These are phyloP conservation scores for Pichia sp. DNA, from an alignment of 1,139 yeast species.

Conservation along the genomic window DNA sequence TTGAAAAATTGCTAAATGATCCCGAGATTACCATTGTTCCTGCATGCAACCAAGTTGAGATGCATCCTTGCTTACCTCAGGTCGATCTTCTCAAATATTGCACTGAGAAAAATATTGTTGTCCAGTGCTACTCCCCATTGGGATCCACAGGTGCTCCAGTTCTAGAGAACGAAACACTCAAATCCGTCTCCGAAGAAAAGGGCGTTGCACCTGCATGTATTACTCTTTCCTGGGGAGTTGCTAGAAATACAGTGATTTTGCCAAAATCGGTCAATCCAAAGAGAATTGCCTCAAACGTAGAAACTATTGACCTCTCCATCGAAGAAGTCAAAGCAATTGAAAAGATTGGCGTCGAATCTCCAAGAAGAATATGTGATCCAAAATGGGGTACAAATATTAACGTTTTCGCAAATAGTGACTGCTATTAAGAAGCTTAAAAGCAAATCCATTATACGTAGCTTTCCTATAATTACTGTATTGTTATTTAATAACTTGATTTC, in stretches of 20 bases:
- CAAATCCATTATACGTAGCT: neutral
- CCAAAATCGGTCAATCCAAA: constrained; percentile 65
- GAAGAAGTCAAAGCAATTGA: constrained; percentile 33
- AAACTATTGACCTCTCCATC: constrained; percentile 34
- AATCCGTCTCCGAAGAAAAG: constrained; percentile 52
- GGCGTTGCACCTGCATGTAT: constrained; percentile 57
- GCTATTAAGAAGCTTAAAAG: neutral
- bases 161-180: constrained; percentile 46
- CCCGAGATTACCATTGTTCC: constrained; percentile 51
- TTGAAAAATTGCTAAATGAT: constrained; percentile 46
- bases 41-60: constrained; percentile 68
- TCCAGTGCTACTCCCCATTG: constrained; percentile 79
- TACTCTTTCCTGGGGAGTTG: constrained; percentile 66
- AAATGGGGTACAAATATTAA: constrained; percentile 34
- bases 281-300: constrained; percentile 57
- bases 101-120: constrained; percentile 48
- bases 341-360: constrained; percentile 43
- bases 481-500: neutral
- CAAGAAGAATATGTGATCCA: constrained; percentile 44
- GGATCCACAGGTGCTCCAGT: constrained; percentile 69
- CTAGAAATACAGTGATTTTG: constrained; percentile 66
- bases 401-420: constrained; percentile 6
- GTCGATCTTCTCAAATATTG: constrained; percentile 54
- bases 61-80: constrained; percentile 75
- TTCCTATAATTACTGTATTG: neutral